Base-by-base conservation (phyloP, 345 rosid genomes). In the Dipteronia sinensis region DNA sequence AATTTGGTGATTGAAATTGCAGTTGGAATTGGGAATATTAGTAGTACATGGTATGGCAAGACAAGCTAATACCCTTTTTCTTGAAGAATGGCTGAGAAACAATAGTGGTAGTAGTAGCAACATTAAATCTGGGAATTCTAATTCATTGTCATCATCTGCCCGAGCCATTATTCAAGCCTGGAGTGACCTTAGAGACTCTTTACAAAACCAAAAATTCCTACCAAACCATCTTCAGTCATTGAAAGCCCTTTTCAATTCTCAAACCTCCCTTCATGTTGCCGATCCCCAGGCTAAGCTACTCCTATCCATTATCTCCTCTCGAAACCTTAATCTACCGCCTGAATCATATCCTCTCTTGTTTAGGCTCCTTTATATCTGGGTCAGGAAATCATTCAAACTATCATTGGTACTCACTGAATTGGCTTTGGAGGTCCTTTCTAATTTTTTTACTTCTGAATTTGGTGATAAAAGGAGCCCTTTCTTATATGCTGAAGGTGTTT, bases 271-370 rank as follows among this genome's bases (percentile, higher is more conserved):
- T 72, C 91, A 96, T 72, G 97, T 94, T 47, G 98, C 98, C 0
- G 98, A 96, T 63, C 97, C 97, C 6, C 99, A 94, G 82, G 97
- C 98, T 69, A 96, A 89, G 86, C 94, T 96, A 74, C 88, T 94
- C 44, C 63, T 88, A 44, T 91, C 98, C 56, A 71, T 92, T 79
- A 81, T 94, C 40, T 89, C 90, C 19, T 85, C 90, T 29, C 82
- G 7, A 74, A 82, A 81, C 44, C 80, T 82, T 4, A 65, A 79
- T 72, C 86, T 89, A 79, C 88, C 87, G 63, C 71, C 72, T 10
- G 93, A 96, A 82, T 82, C 95, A n/a, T 81, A 81, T 76, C 88
- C 93, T 58, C 86, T 87, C 75, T 84, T 88, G 73, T 85, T 91
- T 38, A 85, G 92, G 78, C 88, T 91, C 31, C 92, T 96, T 76